Evolutionary conservation across 108 stramenopile genomes (phyloP).

Genomic region (Nitzschia sp.): DNA sequence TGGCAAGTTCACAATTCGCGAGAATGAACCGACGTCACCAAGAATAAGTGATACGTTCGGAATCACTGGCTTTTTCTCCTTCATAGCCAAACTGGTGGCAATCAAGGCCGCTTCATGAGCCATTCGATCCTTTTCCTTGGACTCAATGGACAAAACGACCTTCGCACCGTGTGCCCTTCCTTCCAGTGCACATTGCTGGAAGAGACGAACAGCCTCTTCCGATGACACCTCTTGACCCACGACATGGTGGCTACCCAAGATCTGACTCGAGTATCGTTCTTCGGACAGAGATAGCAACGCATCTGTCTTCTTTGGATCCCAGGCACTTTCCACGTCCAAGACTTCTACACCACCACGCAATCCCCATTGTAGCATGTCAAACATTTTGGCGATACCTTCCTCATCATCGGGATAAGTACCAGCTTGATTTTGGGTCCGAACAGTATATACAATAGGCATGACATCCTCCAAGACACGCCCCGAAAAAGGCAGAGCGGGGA

Average conservation of each 20-base stretch:
- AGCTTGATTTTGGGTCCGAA: slow-evolving; percentile 90
- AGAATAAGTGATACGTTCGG: slow-evolving; percentile 89
- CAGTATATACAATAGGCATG: slow-evolving; percentile 94
- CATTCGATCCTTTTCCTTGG: slow-evolving; percentile 73
- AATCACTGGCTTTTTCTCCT: slow-evolving; percentile 69
- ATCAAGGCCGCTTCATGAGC: slow-evolving; percentile 76
- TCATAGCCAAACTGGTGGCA: slow-evolving; percentile 37
- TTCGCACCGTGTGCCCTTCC: slow-evolving; percentile 91
- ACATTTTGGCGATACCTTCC: slow-evolving; percentile 79
- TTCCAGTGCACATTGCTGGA: slow-evolving; percentile 84
- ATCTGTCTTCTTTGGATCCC: slow-evolving; percentile 69
- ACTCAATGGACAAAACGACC: slow-evolving; percentile 83
- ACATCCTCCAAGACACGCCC: slow-evolving; percentile 75
- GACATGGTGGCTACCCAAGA: slow-evolving; percentile 93
- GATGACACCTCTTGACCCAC: slow-evolving; percentile 71
- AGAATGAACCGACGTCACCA: slow-evolving; percentile 81
- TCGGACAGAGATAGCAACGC: slow-evolving; percentile 56
- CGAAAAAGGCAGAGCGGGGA: slow-evolving; percentile 73
- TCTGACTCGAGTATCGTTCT: slow-evolving; percentile 75
- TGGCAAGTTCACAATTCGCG: slow-evolving; percentile 90
- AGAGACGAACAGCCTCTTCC: slow-evolving; percentile 77
- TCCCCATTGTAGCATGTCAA: slow-evolving; percentile 77
- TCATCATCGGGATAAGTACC: slow-evolving; percentile 94
- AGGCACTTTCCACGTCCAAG: slow-evolving; percentile 94
- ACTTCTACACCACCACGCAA: slow-evolving; percentile 93